Evolutionary conservation across 2,329 filamentous ascomycete genomes (phyloP).

Genomic region (Cytospora piceae): DNA sequence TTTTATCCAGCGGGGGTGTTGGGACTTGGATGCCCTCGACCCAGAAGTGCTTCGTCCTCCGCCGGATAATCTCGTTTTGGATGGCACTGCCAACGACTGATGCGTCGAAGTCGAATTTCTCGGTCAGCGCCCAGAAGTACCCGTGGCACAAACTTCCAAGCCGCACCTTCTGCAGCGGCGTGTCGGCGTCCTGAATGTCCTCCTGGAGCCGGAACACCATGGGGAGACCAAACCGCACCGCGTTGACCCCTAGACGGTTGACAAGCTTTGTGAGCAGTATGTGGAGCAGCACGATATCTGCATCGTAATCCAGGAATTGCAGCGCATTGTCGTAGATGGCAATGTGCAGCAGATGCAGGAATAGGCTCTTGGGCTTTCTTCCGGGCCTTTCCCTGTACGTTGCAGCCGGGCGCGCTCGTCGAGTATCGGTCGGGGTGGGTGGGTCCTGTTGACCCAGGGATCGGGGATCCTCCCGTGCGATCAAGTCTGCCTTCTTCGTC

Average conservation of each 20-base stretch:
- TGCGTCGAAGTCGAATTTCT: slow-evolving; percentile 76
- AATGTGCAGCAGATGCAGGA: slow-evolving; percentile 81
- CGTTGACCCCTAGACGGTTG: slow-evolving; percentile 79
- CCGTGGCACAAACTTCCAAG: slow-evolving; percentile 85
- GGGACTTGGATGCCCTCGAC: slow-evolving; percentile 74
- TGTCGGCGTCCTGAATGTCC: slow-evolving; percentile 70
- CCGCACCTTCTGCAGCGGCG: slow-evolving; percentile 73
- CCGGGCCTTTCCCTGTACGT: slow-evolving; percentile 62
- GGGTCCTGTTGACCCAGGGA: slow-evolving; percentile 48
- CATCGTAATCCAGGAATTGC: slow-evolving; percentile 71
- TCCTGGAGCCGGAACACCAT: slow-evolving; percentile 91
- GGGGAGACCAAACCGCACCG: slow-evolving; percentile 75
- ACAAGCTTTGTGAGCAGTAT: slow-evolving; percentile 76
- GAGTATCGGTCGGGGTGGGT: slow-evolving; percentile 51
- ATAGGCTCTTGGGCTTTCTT: slow-evolving; percentile 64
- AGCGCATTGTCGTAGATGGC: slow-evolving; percentile 87
- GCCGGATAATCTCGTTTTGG: slow-evolving; percentile 73
- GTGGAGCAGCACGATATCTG: slow-evolving; percentile 77
- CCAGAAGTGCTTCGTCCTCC: slow-evolving; percentile 79
- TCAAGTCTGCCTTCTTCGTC: slow-evolving; percentile 67
- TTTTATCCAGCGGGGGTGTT: slow-evolving; percentile 63
- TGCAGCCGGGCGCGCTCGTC: slow-evolving; percentile 70
- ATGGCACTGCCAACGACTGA: slow-evolving; percentile 72
- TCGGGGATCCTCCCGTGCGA: slow-evolving; percentile 24
- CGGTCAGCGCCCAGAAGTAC: slow-evolving; percentile 80